Base-by-base conservation (phyloP, 495 filamentous ascomycete species). In the Aspergillus saccharolyticus region DNA sequence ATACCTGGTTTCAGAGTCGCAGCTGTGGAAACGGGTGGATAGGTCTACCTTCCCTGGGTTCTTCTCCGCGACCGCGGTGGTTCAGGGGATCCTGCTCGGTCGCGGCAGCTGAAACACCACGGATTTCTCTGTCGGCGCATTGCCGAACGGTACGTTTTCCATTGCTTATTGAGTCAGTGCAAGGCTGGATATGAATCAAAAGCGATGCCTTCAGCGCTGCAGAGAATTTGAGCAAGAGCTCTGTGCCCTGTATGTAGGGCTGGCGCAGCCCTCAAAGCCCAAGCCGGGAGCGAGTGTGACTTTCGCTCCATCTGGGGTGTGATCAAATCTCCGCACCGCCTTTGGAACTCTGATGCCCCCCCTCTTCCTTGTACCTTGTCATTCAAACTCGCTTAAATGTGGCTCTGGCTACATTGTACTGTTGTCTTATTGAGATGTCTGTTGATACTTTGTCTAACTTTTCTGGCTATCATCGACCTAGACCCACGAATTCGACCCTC, bases 281-380 rank as follows among this genome's bases (percentile, higher is more conserved):
- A 53, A 61, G 49, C 58, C 55, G 60, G 60, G 55, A 62, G 53
- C 62, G 62, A 57, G 60, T 55, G 56, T 60, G 61, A 66, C 53
- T 57, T 62, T 58, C 65, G 53, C 53, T 68, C 63, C 62, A 62
- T 66, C 61, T 74, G 70, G 70, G 70, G 70, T 64, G 61, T 67
- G 67, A 71, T 71, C 70, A 74, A 76, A 72, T 75, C 74, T 77
- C 74, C 74, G 74, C 74, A 77, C 74, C 74, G 74, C 74, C 74
- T 77, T 66, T 65, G 63, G 47, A 42, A 59, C 47, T 53, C 52
- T 47, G 59, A 62, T 54, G 59, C 59, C 63, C 59, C n/a, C 56
- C 56, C 59, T 50, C 51, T 66, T 42, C 63, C 67, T 63, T 64
- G n/a, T 67, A 59, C 61, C 58, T 52, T 53, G 55, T n/a, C 49